Base-by-base conservation (phyloP, 768 basidiomycete genomes). In the Pleurotus tuber-regium region DNA sequence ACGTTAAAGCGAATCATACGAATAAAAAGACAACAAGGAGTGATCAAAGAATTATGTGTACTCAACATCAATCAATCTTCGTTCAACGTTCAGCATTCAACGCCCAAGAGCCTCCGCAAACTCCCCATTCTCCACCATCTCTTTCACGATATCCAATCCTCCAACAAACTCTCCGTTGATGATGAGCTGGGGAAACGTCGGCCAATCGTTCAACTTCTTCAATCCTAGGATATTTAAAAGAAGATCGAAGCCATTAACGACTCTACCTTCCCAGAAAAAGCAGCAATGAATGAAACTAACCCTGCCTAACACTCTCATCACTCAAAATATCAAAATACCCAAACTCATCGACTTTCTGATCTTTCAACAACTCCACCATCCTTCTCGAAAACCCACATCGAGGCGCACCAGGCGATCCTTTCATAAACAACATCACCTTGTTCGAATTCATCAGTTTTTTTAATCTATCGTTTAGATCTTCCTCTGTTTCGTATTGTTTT, bases 81-180 rank as follows among this genome's bases (percentile, higher is more conserved):
- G n/a, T n/a, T n/a, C n/a, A n/a, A n/a, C n/a, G n/a, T n/a, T n/a
- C n/a, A n/a, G n/a, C n/a, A n/a, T n/a, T 35, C 31, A 33, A 11
- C 30, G 18, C 2, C 53, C 61, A 31, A 74, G 43, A 14, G 68
- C 51, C 43, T 88, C 82, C 48, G 73, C 65, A 52, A 95, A 79
- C 69, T 97, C 94, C 18, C 87, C 92, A 53, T 63, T 85, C 26
- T 86, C 80, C 11, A 79, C 80, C 89, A 95, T 89, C 71, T 98
- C 96, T 65, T 83, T 80, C 19, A 95, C 80, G 46, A 98, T 86
- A 64, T 99, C 96, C 46, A 98, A 69, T 3, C 96, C 96, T n/a
- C 96, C 96, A 12, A 97, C 84, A 14, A 99, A 77, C 65, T 98
- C 92, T 18, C 97, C 95, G 2, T 90, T 83, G 44, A 93, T 74